Evolutionary conservation across 2,329 filamentous ascomycete genomes (phyloP), one percentile per base, ranked within the genome.

Genomic region (Pezicula radicicola): DNA sequence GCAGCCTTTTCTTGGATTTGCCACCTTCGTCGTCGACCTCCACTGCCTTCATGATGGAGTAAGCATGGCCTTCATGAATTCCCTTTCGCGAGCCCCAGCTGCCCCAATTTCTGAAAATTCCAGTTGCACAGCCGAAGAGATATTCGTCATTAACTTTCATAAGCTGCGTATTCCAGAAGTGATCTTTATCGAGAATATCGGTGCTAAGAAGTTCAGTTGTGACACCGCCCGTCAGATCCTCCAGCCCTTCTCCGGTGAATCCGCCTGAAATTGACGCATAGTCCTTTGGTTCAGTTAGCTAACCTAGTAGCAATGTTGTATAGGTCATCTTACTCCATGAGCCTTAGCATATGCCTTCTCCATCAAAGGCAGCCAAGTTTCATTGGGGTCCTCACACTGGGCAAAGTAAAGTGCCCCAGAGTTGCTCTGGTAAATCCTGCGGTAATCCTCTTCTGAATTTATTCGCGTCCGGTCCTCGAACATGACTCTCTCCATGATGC

Each of bases 271-370:
- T 88, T 1, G 86, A 79, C 16, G 78, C 81, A 60, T 88, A 95
- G 63, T 94, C 89, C 59, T 52, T 48, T 46, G 19, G 15, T 18
- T 30, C 8, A 21, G 43, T 56, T n/a, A 56, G 46, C 30, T 8
- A 13, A 19, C 25, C 25, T 25, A 7, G 6, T 25, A 25, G 4
- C 6, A 25, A 25, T 25, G 4, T 25, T 25, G 25, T 5, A 25
- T 25, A 25, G 25, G 25, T 25, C 25, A 25, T 1, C 40, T 43
- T 51, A 57, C 60, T 2, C 88, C 89, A 60, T 94, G 89, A 0
- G 87, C 87, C 68, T 94, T 94, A 18, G 89, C 89, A 64, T 89
- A 93, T 1, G 89, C 89, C 68, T 93, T 93, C 63, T 93, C 88
- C 2, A 92, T 73, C 21, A 94, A 71, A 0, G 89, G 87, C 5